A percentile compares a stretch with the other conserved stretches of the same genome.
Evolutionary conservation across 169 alveolate species (phyloP).

Genomic region (Theileria sp.): DNA sequence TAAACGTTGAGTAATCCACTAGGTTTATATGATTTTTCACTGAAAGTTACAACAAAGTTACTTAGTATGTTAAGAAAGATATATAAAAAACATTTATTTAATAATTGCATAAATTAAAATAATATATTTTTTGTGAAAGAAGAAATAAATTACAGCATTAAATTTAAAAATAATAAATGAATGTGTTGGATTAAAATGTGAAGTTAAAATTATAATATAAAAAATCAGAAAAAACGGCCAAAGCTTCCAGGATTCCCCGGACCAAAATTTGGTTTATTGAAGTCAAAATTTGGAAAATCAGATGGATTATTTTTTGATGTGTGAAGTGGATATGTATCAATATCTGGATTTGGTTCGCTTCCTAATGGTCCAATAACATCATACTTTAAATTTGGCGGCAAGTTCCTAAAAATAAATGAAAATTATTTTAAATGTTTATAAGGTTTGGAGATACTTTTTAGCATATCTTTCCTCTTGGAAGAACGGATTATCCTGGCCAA

Average conservation of each 20-base stretch:
- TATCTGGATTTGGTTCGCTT: slow-evolving; percentile 72
- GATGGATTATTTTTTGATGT: neutral
- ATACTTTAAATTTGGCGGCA: slow-evolving; percentile 58
- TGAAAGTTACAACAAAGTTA: neutral
- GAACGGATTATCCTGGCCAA: slow-evolving; percentile 76
- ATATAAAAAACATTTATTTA: neutral
- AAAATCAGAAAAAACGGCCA: neutral
- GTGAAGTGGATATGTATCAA: slow-evolving; percentile 34
- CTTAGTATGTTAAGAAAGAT: neutral
- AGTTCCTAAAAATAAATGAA: slow-evolving; percentile 6
- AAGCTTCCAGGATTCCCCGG: slow-evolving; percentile 9
- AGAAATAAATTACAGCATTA: neutral
- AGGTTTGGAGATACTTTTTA: slow-evolving; percentile 28
- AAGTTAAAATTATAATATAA: neutral
- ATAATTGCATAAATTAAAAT: neutral
- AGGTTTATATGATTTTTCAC: neutral
- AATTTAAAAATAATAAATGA: slow-evolving; percentile 1
- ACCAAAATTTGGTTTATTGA: slow-evolving; percentile 1
- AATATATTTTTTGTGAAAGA: slow-evolving; percentile 2
- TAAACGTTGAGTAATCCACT: slow-evolving; percentile 60
- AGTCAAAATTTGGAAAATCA: slow-evolving; percentile 5
- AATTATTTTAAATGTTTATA: neutral
- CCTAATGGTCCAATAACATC: slow-evolving; percentile 80
- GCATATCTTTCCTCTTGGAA: slow-evolving; percentile 34
- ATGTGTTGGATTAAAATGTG: neutral